Percentiles rank a stretch among this genome's conserved stretches.
Conservation (phyloP, 371 early-diverging fungal species). For the Mucor sp. region DNA sequence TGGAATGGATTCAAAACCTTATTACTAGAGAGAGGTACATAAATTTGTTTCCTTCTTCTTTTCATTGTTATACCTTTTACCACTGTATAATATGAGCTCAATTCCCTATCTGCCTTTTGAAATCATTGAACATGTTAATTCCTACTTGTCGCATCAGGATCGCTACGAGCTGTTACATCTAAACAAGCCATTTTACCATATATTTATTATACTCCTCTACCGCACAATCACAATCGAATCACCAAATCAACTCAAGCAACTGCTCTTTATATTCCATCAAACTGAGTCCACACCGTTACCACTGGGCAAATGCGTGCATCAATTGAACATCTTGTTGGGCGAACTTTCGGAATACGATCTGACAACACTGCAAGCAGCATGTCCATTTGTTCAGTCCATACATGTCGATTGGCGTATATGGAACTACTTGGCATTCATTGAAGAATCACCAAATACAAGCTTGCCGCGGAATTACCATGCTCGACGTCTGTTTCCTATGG, state of each 20-base stretch:
- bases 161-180: conserved; percentile 3
- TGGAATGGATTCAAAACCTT: neutral
- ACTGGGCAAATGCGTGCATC: conserved; percentile 9
- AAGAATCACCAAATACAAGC: neutral
- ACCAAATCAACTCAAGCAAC: conserved; percentile 10
- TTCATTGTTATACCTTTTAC: neutral
- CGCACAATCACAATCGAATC: conserved; percentile 6
- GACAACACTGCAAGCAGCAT: neutral
- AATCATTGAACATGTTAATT: conserved; percentile 14
- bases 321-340: conserved; percentile 4
- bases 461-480: conserved; percentile 2
- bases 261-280: neutral
- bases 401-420: conserved; percentile 19
- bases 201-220: conserved; percentile 12
- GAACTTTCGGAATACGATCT: conserved; percentile 11
- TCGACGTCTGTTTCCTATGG: neutral
- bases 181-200: neutral
- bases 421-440: conserved; percentile 8
- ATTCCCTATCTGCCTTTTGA: conserved; percentile 15
- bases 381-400: conserved; percentile 13
- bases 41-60: conserved; percentile 3
- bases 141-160: conserved; percentile 1
- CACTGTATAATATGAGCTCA: neutral
- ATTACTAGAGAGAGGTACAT: neutral
- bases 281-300: neutral